Evolutionary conservation across 768 basidiomycete species (phyloP).

Genomic region (Baorangia bicolor): DNA sequence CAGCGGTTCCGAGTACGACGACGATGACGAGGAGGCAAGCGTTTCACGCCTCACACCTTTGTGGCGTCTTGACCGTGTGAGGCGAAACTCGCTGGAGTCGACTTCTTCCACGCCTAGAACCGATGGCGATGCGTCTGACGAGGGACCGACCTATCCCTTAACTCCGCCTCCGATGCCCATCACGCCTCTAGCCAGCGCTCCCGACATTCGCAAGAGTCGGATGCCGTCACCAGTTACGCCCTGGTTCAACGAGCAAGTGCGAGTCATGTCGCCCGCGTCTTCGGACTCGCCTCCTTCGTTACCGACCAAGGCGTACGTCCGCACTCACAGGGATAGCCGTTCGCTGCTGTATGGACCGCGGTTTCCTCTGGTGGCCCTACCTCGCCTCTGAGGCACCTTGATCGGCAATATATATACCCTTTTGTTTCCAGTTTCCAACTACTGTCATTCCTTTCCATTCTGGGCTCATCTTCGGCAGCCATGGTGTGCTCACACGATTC

Average conservation of each 20-base stretch:
- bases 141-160: constrained; percentile 2
- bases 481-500: no score
- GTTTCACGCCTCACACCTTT: neutral
- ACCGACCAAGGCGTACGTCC: neutral
- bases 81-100: constrained; percentile 1
- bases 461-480: no score
- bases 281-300: neutral
- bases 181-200: neutral
- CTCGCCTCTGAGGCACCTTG: neutral
- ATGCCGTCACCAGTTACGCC: neutral
- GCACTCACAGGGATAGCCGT: neutral
- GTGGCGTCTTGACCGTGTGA: neutral
- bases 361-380: neutral
- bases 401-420: neutral
- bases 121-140: constrained; percentile 1
- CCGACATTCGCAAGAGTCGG: neutral
- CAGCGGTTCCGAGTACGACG: constrained; percentile 1
- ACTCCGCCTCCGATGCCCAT: neutral
- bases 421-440: constrained; percentile 1
- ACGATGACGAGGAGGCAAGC: neutral
- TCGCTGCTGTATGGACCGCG: neutral
- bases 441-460: constrained; percentile 16
- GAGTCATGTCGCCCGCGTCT: neutral
- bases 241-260: neutral
- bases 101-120: neutral